Evolutionary conservation across 2,329 filamentous ascomycete genomes (phyloP).

Genomic region (Fusarium sp.): DNA sequence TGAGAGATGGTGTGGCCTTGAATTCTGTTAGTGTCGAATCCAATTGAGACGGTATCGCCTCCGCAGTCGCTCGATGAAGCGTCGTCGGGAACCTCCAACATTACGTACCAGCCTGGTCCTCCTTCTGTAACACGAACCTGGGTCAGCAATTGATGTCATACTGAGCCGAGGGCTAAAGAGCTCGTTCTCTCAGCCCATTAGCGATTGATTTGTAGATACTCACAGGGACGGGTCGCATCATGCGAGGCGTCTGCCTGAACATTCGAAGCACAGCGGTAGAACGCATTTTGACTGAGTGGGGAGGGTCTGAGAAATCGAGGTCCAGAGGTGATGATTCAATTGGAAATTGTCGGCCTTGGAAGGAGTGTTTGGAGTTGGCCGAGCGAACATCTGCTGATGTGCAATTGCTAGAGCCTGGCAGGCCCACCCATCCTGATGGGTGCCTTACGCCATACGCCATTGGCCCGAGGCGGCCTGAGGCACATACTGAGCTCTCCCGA

Average conservation of each 20-base stretch:
- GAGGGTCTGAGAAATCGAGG: slow-evolving; percentile 46
- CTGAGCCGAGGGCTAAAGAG: slow-evolving; percentile 38
- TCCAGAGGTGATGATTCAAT: slow-evolving; percentile 51
- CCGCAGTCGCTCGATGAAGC: slow-evolving; percentile 24
- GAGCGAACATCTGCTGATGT: slow-evolving; percentile 55
- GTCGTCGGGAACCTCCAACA: slow-evolving; percentile 19
- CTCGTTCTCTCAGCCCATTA: slow-evolving; percentile 36
- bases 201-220: slow-evolving; percentile 48
- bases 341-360: slow-evolving; percentile 51
- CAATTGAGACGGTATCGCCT: slow-evolving; percentile 35
- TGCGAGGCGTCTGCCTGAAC: slow-evolving; percentile 74
- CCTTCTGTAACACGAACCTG: slow-evolving; percentile 62
- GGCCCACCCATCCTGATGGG: slow-evolving; percentile 50
- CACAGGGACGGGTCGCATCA: slow-evolving; percentile 81
- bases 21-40: slow-evolving; percentile 43
- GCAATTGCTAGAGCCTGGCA: slow-evolving; percentile 49
- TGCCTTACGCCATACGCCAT: slow-evolving; percentile 56
- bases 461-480: slow-evolving; percentile 56
- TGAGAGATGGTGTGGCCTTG: slow-evolving; percentile 96
- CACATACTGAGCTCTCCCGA: slow-evolving; percentile 51
- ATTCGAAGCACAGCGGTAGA: slow-evolving; percentile 75
- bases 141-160: slow-evolving; percentile 47
- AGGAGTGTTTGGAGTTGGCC: slow-evolving; percentile 51
- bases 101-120: slow-evolving; percentile 76
- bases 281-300: slow-evolving; percentile 68